Conservation (phyloP, 2,329 filamentous ascomycete genomes). For the Penicillium freii region DNA sequence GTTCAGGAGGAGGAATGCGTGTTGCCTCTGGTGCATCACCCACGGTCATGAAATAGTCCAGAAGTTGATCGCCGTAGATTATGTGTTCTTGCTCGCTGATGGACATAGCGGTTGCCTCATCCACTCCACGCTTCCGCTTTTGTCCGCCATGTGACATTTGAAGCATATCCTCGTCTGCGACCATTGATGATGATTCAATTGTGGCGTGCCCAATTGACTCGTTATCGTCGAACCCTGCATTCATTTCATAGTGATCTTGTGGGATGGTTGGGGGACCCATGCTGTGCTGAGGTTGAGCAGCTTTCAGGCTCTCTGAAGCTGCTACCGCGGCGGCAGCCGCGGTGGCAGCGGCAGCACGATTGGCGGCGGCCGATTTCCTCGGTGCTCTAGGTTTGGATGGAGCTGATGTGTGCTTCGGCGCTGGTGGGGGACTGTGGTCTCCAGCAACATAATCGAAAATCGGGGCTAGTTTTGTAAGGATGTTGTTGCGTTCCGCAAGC, state of each 20-base stretch:
- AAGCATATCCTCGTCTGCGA: constrained; percentile 77
- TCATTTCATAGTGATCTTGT: constrained; percentile 67
- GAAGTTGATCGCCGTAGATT: constrained; percentile 84
- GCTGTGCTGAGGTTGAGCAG: constrained; percentile 31
- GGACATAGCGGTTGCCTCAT: constrained; percentile 55
- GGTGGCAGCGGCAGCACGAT: constrained; percentile 42
- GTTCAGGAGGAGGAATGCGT: constrained; percentile 63
- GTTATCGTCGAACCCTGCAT: constrained; percentile 66
- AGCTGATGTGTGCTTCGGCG: constrained; percentile 78
- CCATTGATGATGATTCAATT: constrained; percentile 77
- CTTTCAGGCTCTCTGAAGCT: constrained; percentile 33
- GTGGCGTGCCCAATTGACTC: constrained; percentile 82
- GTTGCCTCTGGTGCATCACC: constrained; percentile 69
- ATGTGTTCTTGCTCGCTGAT: constrained; percentile 78
- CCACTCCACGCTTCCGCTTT: constrained; percentile 76
- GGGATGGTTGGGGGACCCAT: constrained; percentile 40
- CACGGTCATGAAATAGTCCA: constrained; percentile 93
- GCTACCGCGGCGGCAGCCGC: constrained; percentile 9
- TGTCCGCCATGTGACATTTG: constrained; percentile 62
- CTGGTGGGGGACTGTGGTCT: constrained; percentile 83
- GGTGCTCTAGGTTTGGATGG: constrained; percentile 73
- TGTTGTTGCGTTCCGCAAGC: constrained; percentile 81
- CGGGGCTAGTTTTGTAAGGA: constrained; percentile 75
- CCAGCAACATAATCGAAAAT: constrained; percentile 91
- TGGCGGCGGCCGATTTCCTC: constrained; percentile 61